Evolutionary conservation across 805 yeast species (phyloP).

Genomic region (Wickerhamiella sergipiensis): DNA sequence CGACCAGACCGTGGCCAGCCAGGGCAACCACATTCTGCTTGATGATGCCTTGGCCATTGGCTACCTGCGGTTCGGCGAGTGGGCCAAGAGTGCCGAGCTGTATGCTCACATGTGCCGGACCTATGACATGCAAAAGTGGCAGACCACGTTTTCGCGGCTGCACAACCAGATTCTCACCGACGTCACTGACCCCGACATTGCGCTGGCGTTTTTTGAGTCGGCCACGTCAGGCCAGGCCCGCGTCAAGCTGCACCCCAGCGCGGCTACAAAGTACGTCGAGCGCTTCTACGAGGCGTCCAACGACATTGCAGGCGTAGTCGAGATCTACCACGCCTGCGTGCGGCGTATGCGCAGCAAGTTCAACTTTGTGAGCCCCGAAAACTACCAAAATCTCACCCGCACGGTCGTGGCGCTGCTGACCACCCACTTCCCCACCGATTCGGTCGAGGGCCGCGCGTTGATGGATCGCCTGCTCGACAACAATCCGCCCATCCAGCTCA

Average conservation of each 20-base stretch:
- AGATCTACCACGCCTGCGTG: constrained; percentile 3
- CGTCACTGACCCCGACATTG: constrained; percentile 11
- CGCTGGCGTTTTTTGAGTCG: constrained; percentile 13
- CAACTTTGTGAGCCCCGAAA: neutral
- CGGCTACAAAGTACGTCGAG: constrained; percentile 14
- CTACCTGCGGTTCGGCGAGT: constrained; percentile 12
- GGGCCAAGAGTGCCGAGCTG: constrained; percentile 13
- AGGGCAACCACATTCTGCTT: constrained; percentile 14
- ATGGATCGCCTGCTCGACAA: neutral
- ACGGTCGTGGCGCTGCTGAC: constrained; percentile 9
- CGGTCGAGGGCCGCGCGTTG: neutral
- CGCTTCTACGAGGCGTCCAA: constrained; percentile 5
- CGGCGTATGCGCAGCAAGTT: neutral
- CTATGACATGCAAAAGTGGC: constrained; percentile 9
- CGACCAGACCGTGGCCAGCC: constrained; percentile 9
- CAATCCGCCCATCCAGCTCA: constrained; percentile 5
- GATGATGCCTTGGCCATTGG: constrained; percentile 17
- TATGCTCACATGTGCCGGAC: constrained; percentile 13
- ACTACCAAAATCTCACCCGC: constrained; percentile 10
- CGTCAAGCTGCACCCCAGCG: constrained; percentile 17
- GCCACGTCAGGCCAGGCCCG: constrained; percentile 9
- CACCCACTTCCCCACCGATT: constrained; percentile 3
- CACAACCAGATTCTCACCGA: constrained; percentile 18
- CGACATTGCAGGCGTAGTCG: constrained; percentile 8
- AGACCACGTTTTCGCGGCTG: constrained; percentile 11